These are phyloP conservation scores for Stereocaulon alpinum DNA, from an alignment of 495 filamentous ascomycete species.

Conservation along the genomic window DNA sequence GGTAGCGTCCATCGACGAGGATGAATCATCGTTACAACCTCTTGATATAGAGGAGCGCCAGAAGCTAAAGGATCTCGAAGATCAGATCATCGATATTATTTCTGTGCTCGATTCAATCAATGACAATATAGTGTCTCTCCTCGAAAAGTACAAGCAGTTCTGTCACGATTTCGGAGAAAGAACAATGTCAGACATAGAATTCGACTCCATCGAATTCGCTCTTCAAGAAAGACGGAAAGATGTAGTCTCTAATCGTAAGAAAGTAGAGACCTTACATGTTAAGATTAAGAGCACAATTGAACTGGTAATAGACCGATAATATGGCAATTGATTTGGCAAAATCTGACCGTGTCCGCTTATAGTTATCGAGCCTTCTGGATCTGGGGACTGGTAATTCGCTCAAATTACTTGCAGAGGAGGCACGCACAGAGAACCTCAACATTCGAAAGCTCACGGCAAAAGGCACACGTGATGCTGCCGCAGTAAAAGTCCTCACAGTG, in stretches of 20 bases:
- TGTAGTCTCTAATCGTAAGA: slow-evolving; percentile 6
- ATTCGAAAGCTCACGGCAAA: slow-evolving; percentile 25
- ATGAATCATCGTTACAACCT: background rate
- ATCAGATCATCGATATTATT: slow-evolving; percentile 17
- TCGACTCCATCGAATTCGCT: slow-evolving; percentile 7
- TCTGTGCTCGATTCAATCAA: slow-evolving; percentile 16
- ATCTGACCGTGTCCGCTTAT: background rate
- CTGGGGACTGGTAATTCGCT: slow-evolving; percentile 21
- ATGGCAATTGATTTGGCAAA: background rate
- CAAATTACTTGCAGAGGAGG: slow-evolving; percentile 15
- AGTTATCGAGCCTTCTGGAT: slow-evolving; percentile 23
- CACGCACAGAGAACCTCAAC: slow-evolving; percentile 15
- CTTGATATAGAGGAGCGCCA: slow-evolving; percentile 18
- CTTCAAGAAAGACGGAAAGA: slow-evolving; percentile 14
- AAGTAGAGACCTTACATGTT: slow-evolving; percentile 11
- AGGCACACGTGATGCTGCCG: slow-evolving; percentile 28
- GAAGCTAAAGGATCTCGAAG: slow-evolving; percentile 20
- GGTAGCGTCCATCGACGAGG: background rate
- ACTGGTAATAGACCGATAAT: slow-evolving; percentile 8
- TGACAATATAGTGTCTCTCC: slow-evolving; percentile 16
- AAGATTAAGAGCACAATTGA: slow-evolving; percentile 16
- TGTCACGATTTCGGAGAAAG: background rate
- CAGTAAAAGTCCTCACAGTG: slow-evolving; percentile 30
- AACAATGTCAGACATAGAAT: background rate
- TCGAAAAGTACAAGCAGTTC: slow-evolving; percentile 5